These are phyloP conservation scores for Dactylonectria estremocensis DNA, from an alignment of 2,329 filamentous ascomycete species.

Conservation along the genomic window DNA sequence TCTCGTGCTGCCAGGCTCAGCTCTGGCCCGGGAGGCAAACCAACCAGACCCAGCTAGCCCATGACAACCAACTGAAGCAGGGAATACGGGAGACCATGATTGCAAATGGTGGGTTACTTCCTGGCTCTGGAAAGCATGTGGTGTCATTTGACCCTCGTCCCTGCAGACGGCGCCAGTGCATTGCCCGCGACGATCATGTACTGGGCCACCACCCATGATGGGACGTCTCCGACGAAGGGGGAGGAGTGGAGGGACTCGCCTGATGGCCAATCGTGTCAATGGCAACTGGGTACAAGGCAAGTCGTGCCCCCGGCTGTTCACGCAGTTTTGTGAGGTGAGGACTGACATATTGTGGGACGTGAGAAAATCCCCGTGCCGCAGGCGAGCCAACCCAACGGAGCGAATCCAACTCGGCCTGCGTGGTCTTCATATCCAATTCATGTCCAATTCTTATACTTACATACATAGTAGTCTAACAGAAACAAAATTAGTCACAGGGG, in stretches of 20 bases:
- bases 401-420: neutral
- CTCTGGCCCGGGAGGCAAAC: slow-evolving; percentile 9
- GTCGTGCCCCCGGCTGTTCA: neutral
- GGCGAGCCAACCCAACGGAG: neutral
- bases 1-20: neutral
- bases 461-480: slow-evolving; percentile 16
- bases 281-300: neutral
- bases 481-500: slow-evolving; percentile 12
- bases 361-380: neutral
- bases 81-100: slow-evolving; percentile 15
- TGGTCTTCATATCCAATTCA: slow-evolving; percentile 16
- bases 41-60: neutral
- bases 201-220: slow-evolving; percentile 19
- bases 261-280: slow-evolving; percentile 13
- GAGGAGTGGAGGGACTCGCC: slow-evolving; percentile 17
- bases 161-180: slow-evolving; percentile 29
- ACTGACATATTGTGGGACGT: neutral
- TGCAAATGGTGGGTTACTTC: slow-evolving; percentile 36
- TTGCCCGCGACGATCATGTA: slow-evolving; percentile 18
- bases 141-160: slow-evolving; percentile 42
- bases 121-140: slow-evolving; percentile 24
- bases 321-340: slow-evolving; percentile 12
- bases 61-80: slow-evolving; percentile 10
- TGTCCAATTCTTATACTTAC: slow-evolving; percentile 5
- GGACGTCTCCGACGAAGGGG: slow-evolving; percentile 20